These are phyloP conservation scores for Lolium multiflorum DNA, from an alignment of 176 grass and related monocot genomes.

Conservation along the genomic window DNA sequence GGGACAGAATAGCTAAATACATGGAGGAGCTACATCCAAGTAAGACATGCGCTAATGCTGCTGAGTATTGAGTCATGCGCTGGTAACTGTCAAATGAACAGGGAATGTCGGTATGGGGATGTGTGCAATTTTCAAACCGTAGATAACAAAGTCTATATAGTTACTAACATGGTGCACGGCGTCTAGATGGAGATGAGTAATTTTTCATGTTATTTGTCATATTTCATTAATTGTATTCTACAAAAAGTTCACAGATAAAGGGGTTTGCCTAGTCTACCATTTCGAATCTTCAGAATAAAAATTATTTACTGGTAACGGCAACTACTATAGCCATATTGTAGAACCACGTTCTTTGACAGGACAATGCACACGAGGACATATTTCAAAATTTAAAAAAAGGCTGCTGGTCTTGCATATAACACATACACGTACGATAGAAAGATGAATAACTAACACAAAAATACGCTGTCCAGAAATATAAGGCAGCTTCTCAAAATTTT, in stretches of 20 bases:
- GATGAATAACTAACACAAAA: not conserved
- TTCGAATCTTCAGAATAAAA: not conserved
- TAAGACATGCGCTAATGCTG: not conserved
- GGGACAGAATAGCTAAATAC: not conserved
- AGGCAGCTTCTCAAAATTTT: slow-evolving; percentile 12
- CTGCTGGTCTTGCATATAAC: not conserved
- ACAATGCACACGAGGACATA: slow-evolving; percentile 2
- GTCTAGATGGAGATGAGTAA: not conserved
- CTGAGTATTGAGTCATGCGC: not conserved
- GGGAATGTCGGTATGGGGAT: not conserved
- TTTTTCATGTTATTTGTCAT: not conserved
- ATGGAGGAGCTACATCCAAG: not conserved
- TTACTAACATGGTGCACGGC: slow-evolving; percentile 8
- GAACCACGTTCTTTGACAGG: slow-evolving; percentile 17
- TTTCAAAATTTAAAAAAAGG: slow-evolving; percentile 10
- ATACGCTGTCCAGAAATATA: not conserved
- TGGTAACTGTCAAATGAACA: not conserved
- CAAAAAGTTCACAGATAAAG: not conserved
- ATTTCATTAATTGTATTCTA: slow-evolving; percentile 1
- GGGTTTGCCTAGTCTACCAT: not conserved
- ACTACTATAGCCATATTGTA: not conserved
- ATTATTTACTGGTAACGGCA: not conserved
- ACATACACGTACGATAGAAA: slow-evolving; percentile 9
- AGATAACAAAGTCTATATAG: slow-evolving; percentile 1
- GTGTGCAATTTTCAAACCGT: not conserved